Conservation (phyloP, 2,329 filamentous ascomycete species). For the Talaromyces sp. region DNA sequence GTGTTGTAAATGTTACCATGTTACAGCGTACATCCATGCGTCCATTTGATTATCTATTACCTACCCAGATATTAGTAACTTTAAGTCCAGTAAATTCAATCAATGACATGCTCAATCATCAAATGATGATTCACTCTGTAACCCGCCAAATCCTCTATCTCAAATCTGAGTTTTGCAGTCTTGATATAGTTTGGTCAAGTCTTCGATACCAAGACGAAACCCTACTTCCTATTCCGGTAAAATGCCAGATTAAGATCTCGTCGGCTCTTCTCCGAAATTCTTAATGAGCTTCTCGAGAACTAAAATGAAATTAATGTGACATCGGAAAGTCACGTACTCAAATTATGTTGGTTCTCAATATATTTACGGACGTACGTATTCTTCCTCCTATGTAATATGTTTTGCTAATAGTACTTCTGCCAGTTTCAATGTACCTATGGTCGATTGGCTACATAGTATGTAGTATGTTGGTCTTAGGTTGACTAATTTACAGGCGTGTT, state of each 20-base stretch:
- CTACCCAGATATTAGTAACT: neutral
- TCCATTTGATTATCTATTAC: too few relatives aligned
- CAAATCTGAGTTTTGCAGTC: neutral
- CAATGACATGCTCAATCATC: neutral
- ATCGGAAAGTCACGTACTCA: neutral
- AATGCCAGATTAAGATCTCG: neutral
- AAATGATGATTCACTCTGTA: neutral
- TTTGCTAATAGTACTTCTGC: neutral
- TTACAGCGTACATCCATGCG: neutral
- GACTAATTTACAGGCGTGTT: neutral
- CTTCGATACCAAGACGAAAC: neutral
- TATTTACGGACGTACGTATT: neutral
- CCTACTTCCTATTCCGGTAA: neutral
- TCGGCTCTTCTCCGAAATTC: neutral
- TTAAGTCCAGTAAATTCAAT: neutral
- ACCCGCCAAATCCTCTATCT: neutral
- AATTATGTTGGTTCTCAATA: neutral
- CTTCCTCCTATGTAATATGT: too few relatives aligned
- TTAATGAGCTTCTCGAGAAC: neutral
- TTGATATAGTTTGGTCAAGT: neutral
- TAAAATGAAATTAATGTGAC: neutral
- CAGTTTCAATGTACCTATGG: neutral
- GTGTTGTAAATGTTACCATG: neutral
- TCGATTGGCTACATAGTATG: neutral
- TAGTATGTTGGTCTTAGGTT: too few relatives aligned